A percentile compares a stretch with the other conserved stretches of the same genome.
phyloP scores from a whole-genome alignment of 208 protist genomes.

The Plasmodiophora brassicae region DNA sequence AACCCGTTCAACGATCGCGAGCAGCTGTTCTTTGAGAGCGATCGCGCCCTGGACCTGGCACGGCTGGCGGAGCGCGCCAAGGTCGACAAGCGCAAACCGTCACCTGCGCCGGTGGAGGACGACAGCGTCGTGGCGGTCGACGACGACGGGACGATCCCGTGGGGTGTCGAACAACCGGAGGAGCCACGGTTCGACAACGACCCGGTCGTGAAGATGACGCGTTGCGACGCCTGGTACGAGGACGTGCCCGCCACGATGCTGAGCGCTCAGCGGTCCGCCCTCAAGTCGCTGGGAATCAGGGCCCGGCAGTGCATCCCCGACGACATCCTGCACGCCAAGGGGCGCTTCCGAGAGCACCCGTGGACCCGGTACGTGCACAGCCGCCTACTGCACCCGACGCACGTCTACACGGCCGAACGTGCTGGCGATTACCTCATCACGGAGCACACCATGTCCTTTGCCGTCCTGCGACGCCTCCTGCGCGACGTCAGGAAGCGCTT shows the following conservation, averaged over 20 bases:
- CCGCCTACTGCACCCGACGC: not conserved
- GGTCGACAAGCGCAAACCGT: no score
- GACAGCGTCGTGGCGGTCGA: no score
- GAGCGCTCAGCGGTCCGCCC: no score
- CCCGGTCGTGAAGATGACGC: not conserved
- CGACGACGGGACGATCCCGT: not conserved
- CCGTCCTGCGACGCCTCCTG: not conserved
- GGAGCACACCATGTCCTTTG: conserved; percentile 14
- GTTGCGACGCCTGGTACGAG: not conserved
- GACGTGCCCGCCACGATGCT: not conserved
- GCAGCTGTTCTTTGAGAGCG: no score
- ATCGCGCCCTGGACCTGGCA: no score
- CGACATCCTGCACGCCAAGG: not conserved
- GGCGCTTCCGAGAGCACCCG: not conserved
- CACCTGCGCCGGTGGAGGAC: no score
- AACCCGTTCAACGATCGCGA: no score
- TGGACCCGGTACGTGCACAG: not conserved
- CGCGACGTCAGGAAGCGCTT: not conserved
- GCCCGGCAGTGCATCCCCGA: not conserved
- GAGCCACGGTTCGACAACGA: not conserved
- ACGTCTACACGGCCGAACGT: not conserved
- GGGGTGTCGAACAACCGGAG: not conserved
- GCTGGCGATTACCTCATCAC: not conserved
- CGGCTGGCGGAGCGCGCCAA: no score
- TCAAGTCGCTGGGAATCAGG: no score